Percentiles rank a stretch among this genome's conserved stretches.
These are phyloP conservation scores for Paracamarosporium sp. DNA, from an alignment of 2,329 filamentous ascomycete species.

Conservation along the genomic window DNA sequence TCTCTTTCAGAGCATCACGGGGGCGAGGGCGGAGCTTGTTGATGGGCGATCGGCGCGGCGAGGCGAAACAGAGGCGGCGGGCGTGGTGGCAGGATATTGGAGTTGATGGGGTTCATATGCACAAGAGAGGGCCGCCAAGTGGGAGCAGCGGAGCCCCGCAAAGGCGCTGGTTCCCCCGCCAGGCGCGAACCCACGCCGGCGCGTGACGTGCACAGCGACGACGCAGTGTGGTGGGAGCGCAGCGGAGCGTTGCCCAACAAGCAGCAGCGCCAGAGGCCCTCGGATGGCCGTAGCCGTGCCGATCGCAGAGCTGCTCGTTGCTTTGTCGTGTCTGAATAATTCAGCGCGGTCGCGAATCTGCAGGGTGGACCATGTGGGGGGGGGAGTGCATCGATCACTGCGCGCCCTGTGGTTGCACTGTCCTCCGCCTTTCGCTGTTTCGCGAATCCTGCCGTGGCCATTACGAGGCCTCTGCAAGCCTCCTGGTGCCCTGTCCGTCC, in stretches of 20 bases:
- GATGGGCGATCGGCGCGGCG: conserved; percentile 20
- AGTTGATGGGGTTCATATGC: conserved; percentile 16
- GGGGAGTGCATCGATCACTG: conserved; percentile 16
- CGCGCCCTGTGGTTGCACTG: conserved; percentile 20
- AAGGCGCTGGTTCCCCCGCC: conserved; percentile 11
- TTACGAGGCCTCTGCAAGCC: conserved; percentile 29
- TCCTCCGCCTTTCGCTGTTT: conserved; percentile 1
- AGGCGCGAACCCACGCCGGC: not conserved
- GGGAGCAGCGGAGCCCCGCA: conserved; percentile 13
- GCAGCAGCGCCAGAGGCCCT: not conserved
- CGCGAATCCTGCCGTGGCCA: conserved; percentile 30
- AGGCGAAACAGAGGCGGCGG: conserved; percentile 13
- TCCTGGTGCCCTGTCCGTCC: conserved; percentile 22
- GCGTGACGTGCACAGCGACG: not conserved
- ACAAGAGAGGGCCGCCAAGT: not conserved
- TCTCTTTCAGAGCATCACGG: conserved; percentile 7
- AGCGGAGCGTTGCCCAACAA: not conserved
- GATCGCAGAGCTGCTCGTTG: conserved; percentile 9
- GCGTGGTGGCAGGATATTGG: conserved; percentile 17
- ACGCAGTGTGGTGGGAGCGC: not conserved
- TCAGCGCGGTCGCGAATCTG: conserved; percentile 16
- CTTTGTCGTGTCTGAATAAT: conserved; percentile 46
- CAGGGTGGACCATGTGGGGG: conserved; percentile 31
- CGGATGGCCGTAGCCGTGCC: not conserved
- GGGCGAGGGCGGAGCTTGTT: not conserved